phyloP scores from a whole-genome alignment of 129 eudicot species.

The Flaveria bidentis region DNA sequence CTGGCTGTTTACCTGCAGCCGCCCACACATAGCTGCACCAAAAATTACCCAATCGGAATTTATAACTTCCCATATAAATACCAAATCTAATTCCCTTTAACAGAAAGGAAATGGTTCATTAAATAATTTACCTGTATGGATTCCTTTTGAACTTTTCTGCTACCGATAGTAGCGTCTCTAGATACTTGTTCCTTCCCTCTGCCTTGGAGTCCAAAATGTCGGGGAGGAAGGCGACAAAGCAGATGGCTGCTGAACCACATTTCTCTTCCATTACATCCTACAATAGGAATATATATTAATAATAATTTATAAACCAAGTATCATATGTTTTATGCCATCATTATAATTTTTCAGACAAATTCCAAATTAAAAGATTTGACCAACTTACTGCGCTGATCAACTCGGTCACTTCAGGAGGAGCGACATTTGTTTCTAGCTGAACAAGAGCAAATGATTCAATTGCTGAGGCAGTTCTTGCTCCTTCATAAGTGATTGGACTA shows the following conservation, averaged over 20 bases:
- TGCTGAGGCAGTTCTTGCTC: slow-evolving; percentile 82
- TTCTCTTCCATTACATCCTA: slow-evolving; percentile 93
- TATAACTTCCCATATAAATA: neutral
- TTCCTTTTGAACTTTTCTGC: slow-evolving; percentile 85
- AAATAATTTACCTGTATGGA: slow-evolving; percentile 70
- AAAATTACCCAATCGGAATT: neutral
- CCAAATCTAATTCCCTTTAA: neutral
- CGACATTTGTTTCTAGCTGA: slow-evolving; percentile 75
- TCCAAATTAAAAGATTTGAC: slow-evolving; percentile 6
- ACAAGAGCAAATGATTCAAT: slow-evolving; percentile 81
- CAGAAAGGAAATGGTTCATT: neutral
- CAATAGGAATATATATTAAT: slow-evolving; percentile 4
- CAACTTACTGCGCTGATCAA: slow-evolving; percentile 64
- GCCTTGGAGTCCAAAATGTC: slow-evolving; percentile 95
- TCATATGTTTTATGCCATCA: too few species aligned
- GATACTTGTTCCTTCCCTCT: slow-evolving; percentile 90
- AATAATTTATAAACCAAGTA: neutral
- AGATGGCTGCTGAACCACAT: slow-evolving; percentile 94
- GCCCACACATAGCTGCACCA: slow-evolving; percentile 88
- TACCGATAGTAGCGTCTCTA: slow-evolving; percentile 68
- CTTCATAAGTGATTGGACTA: slow-evolving; percentile 70
- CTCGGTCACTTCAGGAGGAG: slow-evolving; percentile 87
- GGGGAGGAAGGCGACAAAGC: slow-evolving; percentile 89
- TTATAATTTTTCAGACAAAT: too few species aligned
- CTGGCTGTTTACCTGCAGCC: slow-evolving; percentile 87